A percentile compares a stretch with the other conserved stretches of the same genome.
Evolutionary conservation across 805 yeast genomes (phyloP).

Genomic region (Candida dendrica): DNA sequence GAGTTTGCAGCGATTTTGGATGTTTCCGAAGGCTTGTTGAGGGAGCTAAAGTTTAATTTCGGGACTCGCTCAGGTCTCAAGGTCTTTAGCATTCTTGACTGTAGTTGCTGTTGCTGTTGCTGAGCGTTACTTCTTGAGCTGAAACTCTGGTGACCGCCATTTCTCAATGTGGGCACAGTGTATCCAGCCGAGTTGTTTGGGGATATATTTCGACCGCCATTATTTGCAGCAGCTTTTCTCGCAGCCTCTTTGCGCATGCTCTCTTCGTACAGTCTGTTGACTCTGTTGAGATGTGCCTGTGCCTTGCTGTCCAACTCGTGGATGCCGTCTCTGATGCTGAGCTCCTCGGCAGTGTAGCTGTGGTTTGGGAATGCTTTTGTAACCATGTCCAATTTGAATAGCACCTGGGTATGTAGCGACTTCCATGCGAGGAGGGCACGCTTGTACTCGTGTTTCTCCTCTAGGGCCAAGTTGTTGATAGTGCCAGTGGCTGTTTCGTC

Average conservation of each 20-base stretch:
- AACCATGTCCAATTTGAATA: constrained; percentile 46
- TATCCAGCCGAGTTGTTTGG: constrained; percentile 5
- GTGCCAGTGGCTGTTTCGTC: constrained; percentile 56
- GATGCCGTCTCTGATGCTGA: constrained; percentile 26
- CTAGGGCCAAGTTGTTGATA: constrained; percentile 48
- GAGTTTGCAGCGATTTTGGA: constrained; percentile 22
- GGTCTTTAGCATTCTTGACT: constrained; percentile 25
- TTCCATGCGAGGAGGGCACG: constrained; percentile 71
- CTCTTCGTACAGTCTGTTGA: constrained; percentile 16
- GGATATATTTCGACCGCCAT: background rate
- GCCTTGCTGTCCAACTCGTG: constrained; percentile 16
- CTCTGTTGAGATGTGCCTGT: constrained; percentile 33
- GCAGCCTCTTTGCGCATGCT: constrained; percentile 1
- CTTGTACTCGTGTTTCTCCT: constrained; percentile 43
- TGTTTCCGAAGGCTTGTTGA: constrained; percentile 11
- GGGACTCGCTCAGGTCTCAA: constrained; percentile 21
- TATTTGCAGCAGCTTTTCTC: constrained; percentile 1
- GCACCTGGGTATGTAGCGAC: constrained; percentile 53
- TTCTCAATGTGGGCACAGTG: constrained; percentile 17
- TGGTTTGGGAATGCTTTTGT: constrained; percentile 32
- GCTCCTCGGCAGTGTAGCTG: constrained; percentile 37
- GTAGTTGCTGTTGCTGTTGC: constrained; percentile 10
- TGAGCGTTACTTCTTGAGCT: constrained; percentile 10
- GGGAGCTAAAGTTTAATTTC: constrained; percentile 9
- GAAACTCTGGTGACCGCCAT: constrained; percentile 17